Base-by-base conservation (phyloP, 306 rosid genomes). In the Adenanthera pavonina region DNA sequence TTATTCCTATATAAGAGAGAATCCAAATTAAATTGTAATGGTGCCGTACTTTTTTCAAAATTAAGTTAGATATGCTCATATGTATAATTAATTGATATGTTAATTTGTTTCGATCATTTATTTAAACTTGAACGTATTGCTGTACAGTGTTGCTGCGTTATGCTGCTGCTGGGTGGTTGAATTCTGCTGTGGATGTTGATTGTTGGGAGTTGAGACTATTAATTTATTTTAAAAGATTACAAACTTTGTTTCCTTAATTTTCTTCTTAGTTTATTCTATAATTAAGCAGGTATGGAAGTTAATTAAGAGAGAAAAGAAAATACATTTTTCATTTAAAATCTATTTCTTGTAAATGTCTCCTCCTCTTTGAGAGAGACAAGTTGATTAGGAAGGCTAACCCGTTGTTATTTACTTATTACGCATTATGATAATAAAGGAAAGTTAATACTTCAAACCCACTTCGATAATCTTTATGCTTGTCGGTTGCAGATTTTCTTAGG, bases 161-260 rank as follows among this genome's bases (percentile, higher is more conserved):
- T 75, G 79, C 35, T 75, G 79, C 70, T 59, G 70, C 57, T 75
- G 79, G 79, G 70, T 75, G 8, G 10, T 76, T 6, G 79, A 60
- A 7, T 16, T 30, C 46, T 75, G 79, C 14, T 75, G 79, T 13
- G 53, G 54, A 51, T 70, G 75, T 25, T 25, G 49, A 66, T 33
- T 35, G 10, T 57, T 20, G 6, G 8, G 34, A 19, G 34, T 19
- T 56, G 38, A 6, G 0, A 0, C 7, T 54, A 0, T 7, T 7
- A 54, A 10, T n/a, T 54, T 7, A 54, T 54, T 11, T 54, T 30
- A 54, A 54, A n/a, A 0, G 7, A 54, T 2, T 10, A 54, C 6
- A 17, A 6, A 6, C 11, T 17, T 54, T 54, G 30, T 54, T 54
- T 54, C 57, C 25, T 43, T 38, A 5, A 5, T 15, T 51, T 51